Evolutionary conservation across 208 protist species (phyloP), one percentile per base, ranked within the genome.

Genomic region (Perkinsela sp.): DNA sequence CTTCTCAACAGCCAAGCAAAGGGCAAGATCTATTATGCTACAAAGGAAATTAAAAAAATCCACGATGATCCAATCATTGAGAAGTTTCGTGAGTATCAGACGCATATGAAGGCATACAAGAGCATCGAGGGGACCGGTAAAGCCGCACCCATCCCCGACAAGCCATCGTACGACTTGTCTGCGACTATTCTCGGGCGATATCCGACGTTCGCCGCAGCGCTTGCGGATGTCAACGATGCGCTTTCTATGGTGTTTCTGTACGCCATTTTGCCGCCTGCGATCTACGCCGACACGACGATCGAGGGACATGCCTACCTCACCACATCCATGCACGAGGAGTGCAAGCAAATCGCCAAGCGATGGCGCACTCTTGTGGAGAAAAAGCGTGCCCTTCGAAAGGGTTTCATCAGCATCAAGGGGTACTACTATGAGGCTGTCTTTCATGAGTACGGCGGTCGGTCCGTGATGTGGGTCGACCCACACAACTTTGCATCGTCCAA

Each of bases 401-500:
- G 78, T 32, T 99, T 99, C 80, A 85, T 98, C 67, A 97, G 93
- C 31, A 92, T 98, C 77, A 98, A 98, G 77, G 95, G 88, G 30
- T 90, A 96, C 75, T 99, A 98, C 80, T 97, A 95, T 80, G 94
- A 98, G 77, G 95, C 93, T 1, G 71, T 93, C 32, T 80, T 98
- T 30, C 77, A 86, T 69, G 40, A 57, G 13, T 57, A 57, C 40
- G 40, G 13, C 13, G 93, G 93, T 0, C 79, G 93, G 72, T 74
- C 80, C 29, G 76, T 99, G 57, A 96, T 92, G 28, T 99, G 95
- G 95, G 73, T 98, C 30, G 93, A 84, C 67, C 96, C 96, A 13
- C 93, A 98, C 82, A 76, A 92, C 74, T 98, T 97, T 80, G 79
- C 84, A 2, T 22, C 40, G 40, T 89, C 97, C 76, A 81, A 92